Percentiles rank a stretch among this genome's conserved stretches.
Evolutionary conservation across 208 protist genomes (phyloP).

Genomic region (Crithidia sp.): DNA sequence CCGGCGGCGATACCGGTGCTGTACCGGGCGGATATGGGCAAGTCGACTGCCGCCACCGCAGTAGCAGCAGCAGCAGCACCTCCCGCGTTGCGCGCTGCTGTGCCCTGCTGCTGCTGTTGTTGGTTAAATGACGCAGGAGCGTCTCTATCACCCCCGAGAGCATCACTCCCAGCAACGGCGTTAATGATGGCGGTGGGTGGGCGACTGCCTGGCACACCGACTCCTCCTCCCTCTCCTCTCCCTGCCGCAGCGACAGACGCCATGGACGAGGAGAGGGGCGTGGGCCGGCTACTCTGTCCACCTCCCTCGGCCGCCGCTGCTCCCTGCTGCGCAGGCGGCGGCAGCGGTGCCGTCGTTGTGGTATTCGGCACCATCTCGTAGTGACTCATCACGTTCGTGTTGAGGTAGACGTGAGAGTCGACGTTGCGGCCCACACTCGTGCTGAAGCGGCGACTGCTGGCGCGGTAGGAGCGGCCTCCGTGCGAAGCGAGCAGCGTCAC

Average conservation of each 20-base stretch:
- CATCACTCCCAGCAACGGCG: too few relatives aligned
- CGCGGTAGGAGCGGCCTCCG: background rate
- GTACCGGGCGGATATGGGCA: background rate
- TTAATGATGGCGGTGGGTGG: too few relatives aligned
- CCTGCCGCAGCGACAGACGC: background rate
- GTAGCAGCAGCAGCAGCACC: background rate
- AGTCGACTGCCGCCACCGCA: background rate
- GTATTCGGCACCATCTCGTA: constrained; percentile 9
- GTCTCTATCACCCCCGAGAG: too few relatives aligned
- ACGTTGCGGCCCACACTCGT: constrained; percentile 30
- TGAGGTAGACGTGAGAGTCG: constrained; percentile 35
- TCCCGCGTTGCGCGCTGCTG: background rate
- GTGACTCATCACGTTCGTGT: constrained; percentile 35
- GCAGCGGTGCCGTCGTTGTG: background rate
- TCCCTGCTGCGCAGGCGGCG: background rate
- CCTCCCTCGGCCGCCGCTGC: background rate
- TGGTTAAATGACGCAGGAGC: too few relatives aligned
- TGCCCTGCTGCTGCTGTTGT: background rate
- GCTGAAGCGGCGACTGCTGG: constrained; percentile 5
- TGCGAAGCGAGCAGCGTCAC: background rate
- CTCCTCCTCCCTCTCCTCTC: too few relatives aligned
- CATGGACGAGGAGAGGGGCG: constrained; percentile 6
- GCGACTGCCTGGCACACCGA: too few relatives aligned
- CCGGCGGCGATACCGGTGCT: background rate
- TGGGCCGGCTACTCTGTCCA: background rate